A percentile compares a stretch with the other conserved stretches of the same genome.
Evolutionary conservation across 441 rosid species (phyloP).

Genomic region (Erodium texanum): DNA sequence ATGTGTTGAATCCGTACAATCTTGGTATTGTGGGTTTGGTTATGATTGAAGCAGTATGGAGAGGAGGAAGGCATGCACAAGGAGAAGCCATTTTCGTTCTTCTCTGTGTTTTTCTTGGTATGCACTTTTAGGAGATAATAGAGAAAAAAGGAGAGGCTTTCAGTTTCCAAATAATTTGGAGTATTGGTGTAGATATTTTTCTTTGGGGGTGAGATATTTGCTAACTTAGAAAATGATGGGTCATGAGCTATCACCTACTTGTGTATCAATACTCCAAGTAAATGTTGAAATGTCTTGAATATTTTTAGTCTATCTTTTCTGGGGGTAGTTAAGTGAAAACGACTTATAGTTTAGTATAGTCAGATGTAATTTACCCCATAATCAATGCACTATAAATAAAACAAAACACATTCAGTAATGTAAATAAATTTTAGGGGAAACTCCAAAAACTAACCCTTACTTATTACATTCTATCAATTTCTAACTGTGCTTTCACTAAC

Average conservation of each 20-base stretch:
- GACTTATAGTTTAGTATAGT: too few relatives aligned
- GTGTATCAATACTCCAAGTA: not conserved
- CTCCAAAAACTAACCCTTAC: too few relatives aligned
- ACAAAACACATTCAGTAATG: too few relatives aligned
- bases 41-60: conserved; percentile 27
- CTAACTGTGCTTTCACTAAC: too few relatives aligned
- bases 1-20: conserved; percentile 4
- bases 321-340: too few relatives aligned
- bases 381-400: too few relatives aligned
- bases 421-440: too few relatives aligned
- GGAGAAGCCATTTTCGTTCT: conserved; percentile 21
- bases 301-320: not conserved
- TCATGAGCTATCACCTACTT: not conserved
- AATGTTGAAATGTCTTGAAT: not conserved
- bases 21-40: conserved; percentile 19
- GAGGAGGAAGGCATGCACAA: conserved; percentile 17
- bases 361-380: too few relatives aligned
- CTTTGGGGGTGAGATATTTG: not conserved
- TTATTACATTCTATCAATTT: too few relatives aligned
- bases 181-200: not conserved
- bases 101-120: conserved; percentile 10
- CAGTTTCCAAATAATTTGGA: not conserved
- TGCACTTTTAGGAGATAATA: not conserved
- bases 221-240: not conserved
- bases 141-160: conserved; percentile 6